These are phyloP conservation scores for Porodaedalea pini DNA, from an alignment of 1,284 basidiomycete genomes.

Conservation along the genomic window DNA sequence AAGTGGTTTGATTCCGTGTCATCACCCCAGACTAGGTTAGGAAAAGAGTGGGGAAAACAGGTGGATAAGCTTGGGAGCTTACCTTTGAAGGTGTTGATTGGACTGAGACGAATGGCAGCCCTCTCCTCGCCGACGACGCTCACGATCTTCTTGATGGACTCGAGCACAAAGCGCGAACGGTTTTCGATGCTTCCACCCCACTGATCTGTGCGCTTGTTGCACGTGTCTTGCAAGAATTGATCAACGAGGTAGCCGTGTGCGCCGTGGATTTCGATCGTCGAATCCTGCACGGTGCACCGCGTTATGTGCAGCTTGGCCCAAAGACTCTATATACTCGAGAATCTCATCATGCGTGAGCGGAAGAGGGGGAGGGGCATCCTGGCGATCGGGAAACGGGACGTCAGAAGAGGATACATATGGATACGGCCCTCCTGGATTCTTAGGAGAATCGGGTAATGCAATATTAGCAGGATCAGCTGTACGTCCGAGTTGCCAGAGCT, in stretches of 20 bases:
- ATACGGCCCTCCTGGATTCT: constrained; percentile 26
- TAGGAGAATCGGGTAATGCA: constrained; percentile 27
- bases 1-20: too few relatives aligned
- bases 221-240: constrained; percentile 20
- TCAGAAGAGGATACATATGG: constrained; percentile 39
- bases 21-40: neutral
- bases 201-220: constrained; percentile 19
- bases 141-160: constrained; percentile 33
- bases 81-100: constrained; percentile 30
- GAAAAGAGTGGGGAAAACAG: constrained; percentile 28
- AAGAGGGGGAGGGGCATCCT: constrained; percentile 23
- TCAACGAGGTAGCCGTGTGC: constrained; percentile 24
- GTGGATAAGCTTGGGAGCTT: constrained; percentile 18
- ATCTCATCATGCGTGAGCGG: constrained; percentile 39
- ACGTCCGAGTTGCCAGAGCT: constrained; percentile 50
- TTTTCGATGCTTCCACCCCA: constrained; percentile 43
- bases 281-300: constrained; percentile 30
- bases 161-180: constrained; percentile 41
- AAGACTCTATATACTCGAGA: constrained; percentile 28
- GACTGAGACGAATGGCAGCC: constrained; percentile 39
- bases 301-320: constrained; percentile 28
- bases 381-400: constrained; percentile 34
- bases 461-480: constrained; percentile 34
- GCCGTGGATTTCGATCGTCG: constrained; percentile 26
- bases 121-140: constrained; percentile 17